Evolutionary conservation across 768 basidiomycete species (phyloP).

Genomic region (Kondoa malvinella): DNA sequence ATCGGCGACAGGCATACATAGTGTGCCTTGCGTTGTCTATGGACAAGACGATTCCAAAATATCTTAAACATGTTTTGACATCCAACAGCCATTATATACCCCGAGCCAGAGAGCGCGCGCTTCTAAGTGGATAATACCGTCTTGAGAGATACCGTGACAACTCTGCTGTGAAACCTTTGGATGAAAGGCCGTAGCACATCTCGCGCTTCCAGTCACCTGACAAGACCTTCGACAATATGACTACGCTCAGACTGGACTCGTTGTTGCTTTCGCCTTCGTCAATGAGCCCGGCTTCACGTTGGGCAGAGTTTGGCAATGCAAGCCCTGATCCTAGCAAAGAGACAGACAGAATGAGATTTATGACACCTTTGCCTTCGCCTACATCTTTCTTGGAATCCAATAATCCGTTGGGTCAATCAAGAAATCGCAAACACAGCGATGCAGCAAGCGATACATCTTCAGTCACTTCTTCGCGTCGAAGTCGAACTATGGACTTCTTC

Average conservation of each 20-base stretch:
- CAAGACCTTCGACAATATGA: no score
- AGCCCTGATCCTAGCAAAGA: not conserved
- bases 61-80: no score
- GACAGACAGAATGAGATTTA: not conserved
- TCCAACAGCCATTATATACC: no score
- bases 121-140: no score
- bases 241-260: not conserved
- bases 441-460: not conserved
- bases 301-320: not conserved
- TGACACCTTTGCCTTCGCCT: constrained; percentile 7
- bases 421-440: not conserved
- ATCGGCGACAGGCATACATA: no score
- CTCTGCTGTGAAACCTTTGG: constrained; percentile 1
- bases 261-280: not conserved
- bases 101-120: no score
- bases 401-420: not conserved
- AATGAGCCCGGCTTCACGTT: not conserved
- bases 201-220: no score
- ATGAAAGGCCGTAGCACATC: not conserved
- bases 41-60: no score
- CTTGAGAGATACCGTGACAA: not conserved
- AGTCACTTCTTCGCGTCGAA: not conserved
- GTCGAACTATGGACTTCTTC: constrained; percentile 5
- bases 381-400: not conserved
- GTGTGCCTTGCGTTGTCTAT: no score